These are phyloP conservation scores for Botrytis hyacinthi DNA, from an alignment of 2,329 filamentous ascomycete genomes.

Conservation along the genomic window DNA sequence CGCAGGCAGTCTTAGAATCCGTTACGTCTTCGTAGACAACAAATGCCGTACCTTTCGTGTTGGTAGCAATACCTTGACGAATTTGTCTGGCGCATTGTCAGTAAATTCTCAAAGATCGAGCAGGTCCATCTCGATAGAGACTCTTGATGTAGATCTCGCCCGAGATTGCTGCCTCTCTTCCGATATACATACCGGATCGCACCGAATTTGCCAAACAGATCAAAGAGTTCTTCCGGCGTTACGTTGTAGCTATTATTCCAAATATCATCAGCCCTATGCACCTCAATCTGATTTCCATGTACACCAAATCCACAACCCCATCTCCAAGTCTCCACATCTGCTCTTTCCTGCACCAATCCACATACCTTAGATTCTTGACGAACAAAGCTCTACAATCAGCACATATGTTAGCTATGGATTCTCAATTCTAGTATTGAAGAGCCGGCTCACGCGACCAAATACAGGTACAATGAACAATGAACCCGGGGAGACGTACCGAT, in stretches of 20 bases:
- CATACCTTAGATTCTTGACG: constrained; percentile 98
- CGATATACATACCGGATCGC: constrained; percentile 75
- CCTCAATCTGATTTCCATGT: constrained; percentile 47
- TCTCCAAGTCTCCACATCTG: constrained; percentile 2
- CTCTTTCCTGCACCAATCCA: constrained; percentile 26
- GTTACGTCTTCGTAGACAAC: constrained; percentile 99
- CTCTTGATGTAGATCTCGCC: background rate
- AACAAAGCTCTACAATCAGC: constrained; percentile 81
- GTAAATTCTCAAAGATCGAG: constrained; percentile 16
- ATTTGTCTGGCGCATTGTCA: constrained; percentile 68
- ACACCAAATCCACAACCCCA: constrained; percentile 20
- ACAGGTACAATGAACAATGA: constrained; percentile 7
- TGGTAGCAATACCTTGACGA: constrained; percentile 93
- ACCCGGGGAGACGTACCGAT: constrained; percentile 65
- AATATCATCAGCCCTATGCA: constrained; percentile 49
- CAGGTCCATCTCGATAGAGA: background rate
- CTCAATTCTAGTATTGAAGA: constrained; percentile 1
- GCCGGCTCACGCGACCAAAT: constrained; percentile 13
- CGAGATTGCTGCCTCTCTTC: background rate
- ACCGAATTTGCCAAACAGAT: constrained; percentile 97
- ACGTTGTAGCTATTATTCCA: constrained; percentile 81
- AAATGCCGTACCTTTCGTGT: constrained; percentile 97
- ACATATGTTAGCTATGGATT: constrained; percentile 31
- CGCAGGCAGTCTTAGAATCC: constrained; percentile 98
- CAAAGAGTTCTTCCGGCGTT: constrained; percentile 94